These are phyloP conservation scores for Syzygium oleosum DNA, from an alignment of 345 rosid genomes.

Conservation along the genomic window DNA sequence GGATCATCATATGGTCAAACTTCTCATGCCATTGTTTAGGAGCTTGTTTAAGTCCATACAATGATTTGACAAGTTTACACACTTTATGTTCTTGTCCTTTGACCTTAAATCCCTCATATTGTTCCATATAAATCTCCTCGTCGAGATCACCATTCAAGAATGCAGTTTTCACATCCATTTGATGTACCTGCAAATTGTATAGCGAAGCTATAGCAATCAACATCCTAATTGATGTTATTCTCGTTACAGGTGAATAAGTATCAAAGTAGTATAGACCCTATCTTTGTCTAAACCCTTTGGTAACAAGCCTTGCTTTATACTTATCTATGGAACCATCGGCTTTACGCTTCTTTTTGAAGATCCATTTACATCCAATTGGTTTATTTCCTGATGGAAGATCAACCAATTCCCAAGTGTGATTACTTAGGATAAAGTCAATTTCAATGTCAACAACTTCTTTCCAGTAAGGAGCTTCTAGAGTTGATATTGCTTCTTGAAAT, in stretches of 20 bases:
- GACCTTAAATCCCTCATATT: background rate
- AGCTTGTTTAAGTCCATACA: background rate
- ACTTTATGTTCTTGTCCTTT: background rate
- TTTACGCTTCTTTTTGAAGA: background rate
- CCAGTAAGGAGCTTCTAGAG: background rate
- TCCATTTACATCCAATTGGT: background rate
- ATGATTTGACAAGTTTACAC: background rate
- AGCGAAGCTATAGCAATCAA: background rate
- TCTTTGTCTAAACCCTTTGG: background rate
- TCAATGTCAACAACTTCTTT: background rate
- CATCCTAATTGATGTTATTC: background rate
- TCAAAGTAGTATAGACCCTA: background rate
- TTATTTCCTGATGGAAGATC: background rate
- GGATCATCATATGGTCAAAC: background rate
- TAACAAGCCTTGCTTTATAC: rapidly evolving
- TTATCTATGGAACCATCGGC: background rate
- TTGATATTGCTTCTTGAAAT: background rate
- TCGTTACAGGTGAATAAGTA: background rate
- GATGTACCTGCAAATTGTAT: background rate
- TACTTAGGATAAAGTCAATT: background rate
- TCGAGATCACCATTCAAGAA: background rate
- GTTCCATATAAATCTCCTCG: background rate
- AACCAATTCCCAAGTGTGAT: background rate
- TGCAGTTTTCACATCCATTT: background rate
- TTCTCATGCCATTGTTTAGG: background rate